Conservation (phyloP, 2,329 filamentous ascomycete species). For the Cytospora chrysosperma region DNA sequence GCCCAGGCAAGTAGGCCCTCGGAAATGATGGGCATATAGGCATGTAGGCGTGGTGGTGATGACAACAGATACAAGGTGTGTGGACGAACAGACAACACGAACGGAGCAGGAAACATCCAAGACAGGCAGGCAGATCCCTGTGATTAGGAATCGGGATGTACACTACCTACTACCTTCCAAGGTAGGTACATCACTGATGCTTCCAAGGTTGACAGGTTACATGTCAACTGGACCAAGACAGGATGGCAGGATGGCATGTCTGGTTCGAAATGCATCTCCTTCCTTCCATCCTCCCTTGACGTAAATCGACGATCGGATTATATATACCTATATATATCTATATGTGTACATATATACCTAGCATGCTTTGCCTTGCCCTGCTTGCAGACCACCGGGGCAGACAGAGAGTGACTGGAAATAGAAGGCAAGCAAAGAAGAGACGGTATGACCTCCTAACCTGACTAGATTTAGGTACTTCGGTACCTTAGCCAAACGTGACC, state of each 20-base stretch:
- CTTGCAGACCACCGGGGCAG: too few relatives aligned
- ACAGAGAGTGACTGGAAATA: background rate
- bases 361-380: too few relatives aligned
- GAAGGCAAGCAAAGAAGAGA: slow-evolving; percentile 6
- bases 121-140: background rate
- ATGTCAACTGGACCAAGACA: background rate
- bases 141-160: background rate
- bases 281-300: background rate
- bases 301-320: too few relatives aligned
- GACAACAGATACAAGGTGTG: background rate
- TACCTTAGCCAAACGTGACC: too few relatives aligned
- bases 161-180: too few relatives aligned
- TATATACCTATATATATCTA: too few relatives aligned
- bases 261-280: slow-evolving; percentile 7
- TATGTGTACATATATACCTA: too few relatives aligned
- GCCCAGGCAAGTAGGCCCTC: background rate
- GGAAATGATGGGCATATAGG: background rate
- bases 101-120: too few relatives aligned
- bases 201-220: background rate
- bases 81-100: background rate
- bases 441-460: too few relatives aligned
- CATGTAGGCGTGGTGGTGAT: background rate
- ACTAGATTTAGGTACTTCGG: too few relatives aligned
- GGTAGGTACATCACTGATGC: too few relatives aligned
- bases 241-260: too few relatives aligned